Base-by-base conservation (phyloP, 2,329 filamentous ascomycete species). In the Botrytis hyacinthi region DNA sequence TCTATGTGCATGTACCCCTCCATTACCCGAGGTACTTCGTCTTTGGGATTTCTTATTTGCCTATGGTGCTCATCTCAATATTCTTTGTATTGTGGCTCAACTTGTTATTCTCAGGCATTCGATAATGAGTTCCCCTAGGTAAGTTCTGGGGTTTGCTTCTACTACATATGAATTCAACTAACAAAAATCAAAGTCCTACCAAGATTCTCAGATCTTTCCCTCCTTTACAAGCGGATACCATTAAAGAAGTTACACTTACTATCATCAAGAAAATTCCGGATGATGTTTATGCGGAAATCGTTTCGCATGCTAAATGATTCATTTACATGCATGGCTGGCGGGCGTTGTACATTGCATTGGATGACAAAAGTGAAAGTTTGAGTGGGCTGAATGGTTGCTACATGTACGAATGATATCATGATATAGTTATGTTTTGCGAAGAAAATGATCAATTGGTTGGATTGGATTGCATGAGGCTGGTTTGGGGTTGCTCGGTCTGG, bases 31-130 rank as follows among this genome's bases (percentile, higher is more conserved):
- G 83, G 96, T 99, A 0, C 83, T 99, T 72, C 89, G 93, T 76
- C 87, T 99, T 3, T 99, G 96, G 96, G 96, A 99, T 82, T 99
- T 99, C 78, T 84, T 99, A 35, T 97, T 99, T 80, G 95, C 96
- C 0, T 99, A 98, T 78, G 96, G 96, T 0, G 91, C 94, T 51
- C 96, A 99, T 82, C 83, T 99, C 75, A 99, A 99, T 80, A 93
- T 99, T 73, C 84, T 99, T 35, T 98, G 96, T 81, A 98, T 99
- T 76, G 96, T 98, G 26, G 95, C 95, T 22, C 96, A 99, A 83
- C 85, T 99, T 70, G 91, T 98, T 67, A 88, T 97, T 79, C 93
- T 98, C 84, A 87, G 95, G 74, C 92, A 95, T 73, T 90, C 93
- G 75, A 91, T 99, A 71, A 84, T 99, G 78, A 90, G 90, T 73